phyloP scores from a whole-genome alignment of 2,329 filamentous ascomycete genomes.

The Paraphaeosphaeria sporulosa region DNA sequence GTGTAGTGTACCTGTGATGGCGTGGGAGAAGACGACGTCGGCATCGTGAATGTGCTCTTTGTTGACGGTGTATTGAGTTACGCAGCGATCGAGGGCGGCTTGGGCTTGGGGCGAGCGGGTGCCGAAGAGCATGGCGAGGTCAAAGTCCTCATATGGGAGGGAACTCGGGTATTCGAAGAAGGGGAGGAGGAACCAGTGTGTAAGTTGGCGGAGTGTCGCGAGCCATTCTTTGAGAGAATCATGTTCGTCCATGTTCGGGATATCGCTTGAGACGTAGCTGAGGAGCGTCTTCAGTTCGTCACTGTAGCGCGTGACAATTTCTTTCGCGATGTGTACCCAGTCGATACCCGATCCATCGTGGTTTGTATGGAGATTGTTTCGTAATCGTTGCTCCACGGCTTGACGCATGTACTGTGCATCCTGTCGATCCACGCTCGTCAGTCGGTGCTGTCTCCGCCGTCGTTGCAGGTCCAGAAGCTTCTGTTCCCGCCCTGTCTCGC shows the following conservation, averaged over 20 bases:
- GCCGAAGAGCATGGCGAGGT: conserved; percentile 39
- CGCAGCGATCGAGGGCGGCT: conserved; percentile 53
- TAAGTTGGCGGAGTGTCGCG: conserved; percentile 28
- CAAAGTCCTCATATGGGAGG: conserved; percentile 16
- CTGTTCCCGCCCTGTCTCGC: background rate
- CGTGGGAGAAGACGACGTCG: conserved; percentile 50
- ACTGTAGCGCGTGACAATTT: conserved; percentile 53
- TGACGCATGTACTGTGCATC: conserved; percentile 31
- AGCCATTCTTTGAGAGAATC: background rate
- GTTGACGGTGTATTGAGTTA: conserved; percentile 50
- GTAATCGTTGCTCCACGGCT: conserved; percentile 26
- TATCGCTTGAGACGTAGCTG: conserved; percentile 20
- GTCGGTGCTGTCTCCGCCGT: conserved; percentile 27
- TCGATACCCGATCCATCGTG: conserved; percentile 31
- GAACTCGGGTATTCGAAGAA: conserved; percentile 55
- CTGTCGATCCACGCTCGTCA: conserved; percentile 24
- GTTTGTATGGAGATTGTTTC: conserved; percentile 12
- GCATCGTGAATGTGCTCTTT: conserved; percentile 36
- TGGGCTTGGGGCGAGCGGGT: conserved; percentile 44
- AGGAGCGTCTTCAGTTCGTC: conserved; percentile 43
- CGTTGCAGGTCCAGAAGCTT: background rate
- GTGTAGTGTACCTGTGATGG: conserved; percentile 52
- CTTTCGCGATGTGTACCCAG: conserved; percentile 53
- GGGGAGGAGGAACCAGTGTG: conserved; percentile 55
- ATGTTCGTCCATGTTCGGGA: conserved; percentile 30